A percentile compares a stretch with the other conserved stretches of the same genome.
Conservation (phyloP, 371 early-diverging fungal genomes). For the Mucor indicus region DNA sequence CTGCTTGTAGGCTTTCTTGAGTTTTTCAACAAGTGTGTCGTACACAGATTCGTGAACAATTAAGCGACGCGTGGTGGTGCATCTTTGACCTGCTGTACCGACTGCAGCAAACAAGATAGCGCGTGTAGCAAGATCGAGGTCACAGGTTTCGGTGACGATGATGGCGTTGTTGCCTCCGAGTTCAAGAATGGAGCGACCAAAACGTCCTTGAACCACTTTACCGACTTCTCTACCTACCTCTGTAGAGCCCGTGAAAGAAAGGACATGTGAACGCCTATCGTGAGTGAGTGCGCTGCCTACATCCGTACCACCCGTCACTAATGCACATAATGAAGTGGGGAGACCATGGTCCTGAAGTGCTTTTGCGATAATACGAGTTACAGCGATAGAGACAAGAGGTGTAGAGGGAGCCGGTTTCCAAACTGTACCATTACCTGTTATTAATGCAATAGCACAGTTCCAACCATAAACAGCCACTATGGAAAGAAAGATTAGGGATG, state of each 20-base stretch:
- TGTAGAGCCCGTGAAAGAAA: conserved; percentile 92
- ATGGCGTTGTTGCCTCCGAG: conserved; percentile 97
- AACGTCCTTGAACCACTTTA: conserved; percentile 79
- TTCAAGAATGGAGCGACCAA: conserved; percentile 87
- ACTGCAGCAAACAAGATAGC: conserved; percentile 94
- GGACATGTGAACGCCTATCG: conserved; percentile 73
- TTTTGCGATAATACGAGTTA: conserved; percentile 83
- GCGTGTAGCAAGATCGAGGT: conserved; percentile 87
- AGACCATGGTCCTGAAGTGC: conserved; percentile 84
- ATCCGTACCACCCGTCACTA: conserved; percentile 88
- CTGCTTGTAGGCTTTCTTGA: conserved; percentile 85
- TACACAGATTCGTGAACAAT: conserved; percentile 91
- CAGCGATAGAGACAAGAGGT: conserved; percentile 81
- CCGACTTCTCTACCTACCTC: conserved; percentile 76
- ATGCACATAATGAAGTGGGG: conserved; percentile 86
- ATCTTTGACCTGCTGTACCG: conserved; percentile 96
- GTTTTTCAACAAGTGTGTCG: conserved; percentile 76
- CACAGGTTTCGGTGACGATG: conserved; percentile 91
- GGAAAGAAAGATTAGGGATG: not conserved
- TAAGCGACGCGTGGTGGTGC: conserved; percentile 93
- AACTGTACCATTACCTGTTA: conserved; percentile 91
- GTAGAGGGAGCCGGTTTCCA: conserved; percentile 97
- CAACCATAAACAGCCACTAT: conserved; percentile 79
- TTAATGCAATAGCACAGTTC: conserved; percentile 91
- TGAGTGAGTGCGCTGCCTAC: conserved; percentile 78